Base-by-base conservation (phyloP, 345 rosid species). In the Arabis hirsuta region DNA sequence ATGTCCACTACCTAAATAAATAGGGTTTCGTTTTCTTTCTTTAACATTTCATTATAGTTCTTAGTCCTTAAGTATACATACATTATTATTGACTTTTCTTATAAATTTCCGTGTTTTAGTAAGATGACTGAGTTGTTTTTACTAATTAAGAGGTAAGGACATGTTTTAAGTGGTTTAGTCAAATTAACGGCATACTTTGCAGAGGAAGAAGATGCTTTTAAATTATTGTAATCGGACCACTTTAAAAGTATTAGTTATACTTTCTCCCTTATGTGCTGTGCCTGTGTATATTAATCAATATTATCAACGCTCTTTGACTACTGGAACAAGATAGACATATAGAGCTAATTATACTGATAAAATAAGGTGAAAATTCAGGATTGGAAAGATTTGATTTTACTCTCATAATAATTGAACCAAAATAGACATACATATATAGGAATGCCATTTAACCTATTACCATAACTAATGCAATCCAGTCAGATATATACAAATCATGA, bases 131-230 rank as follows among this genome's bases (percentile, higher is more conserved):
- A 12, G 24, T 59, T 10, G 12, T 43, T 55, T 39, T 5, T 27
- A 27, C 0, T 27, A 27, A 32, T 29, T 20, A 14, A 51, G 59
- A 27, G 54, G 11, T 13, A 9, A 19, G 11, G 8, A 32, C 26
- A 34, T 62, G 45, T 43, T 22, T 19, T 52, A 20, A 42, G 69
- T 71, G 55, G 47, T 20, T 53, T 62, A 62, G 63, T 72, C 76
- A 72, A 62, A 54, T 34, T 54, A 53, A 24, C 63, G 69, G 62
- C 76, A 44, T 27, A 53, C 36, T 39, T 51, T 61, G 24, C 53
- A 42, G 62, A 20, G 12, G 20, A 14, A 7, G 32, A 52, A 12
- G 54, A 61, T 42, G 62, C 36, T 42, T 52, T 52, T 7, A 42
- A 20, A 31, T 31, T 44, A 12, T 54, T 34, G 55, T 32, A 45